These are phyloP conservation scores for Sistotremastrum niveocremeum DNA, from an alignment of 768 basidiomycete species.

Conservation along the genomic window DNA sequence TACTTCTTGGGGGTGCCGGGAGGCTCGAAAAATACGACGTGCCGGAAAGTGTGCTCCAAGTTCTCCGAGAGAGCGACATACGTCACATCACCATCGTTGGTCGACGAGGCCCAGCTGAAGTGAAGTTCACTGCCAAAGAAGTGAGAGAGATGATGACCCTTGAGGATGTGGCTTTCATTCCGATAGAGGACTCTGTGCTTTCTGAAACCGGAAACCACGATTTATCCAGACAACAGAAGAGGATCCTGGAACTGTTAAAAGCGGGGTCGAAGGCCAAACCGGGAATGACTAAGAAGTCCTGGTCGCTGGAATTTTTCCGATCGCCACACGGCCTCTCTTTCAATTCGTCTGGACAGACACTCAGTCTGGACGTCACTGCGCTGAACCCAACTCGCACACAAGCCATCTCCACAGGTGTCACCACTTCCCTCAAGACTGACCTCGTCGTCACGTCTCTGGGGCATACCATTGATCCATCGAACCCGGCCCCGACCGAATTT, in stretches of 20 bases:
- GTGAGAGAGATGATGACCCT: slow-evolving; percentile 67
- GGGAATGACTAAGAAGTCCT: slow-evolving; percentile 47
- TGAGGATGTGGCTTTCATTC: slow-evolving; percentile 53
- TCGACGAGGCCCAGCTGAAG: slow-evolving; percentile 77
- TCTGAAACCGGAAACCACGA: slow-evolving; percentile 18
- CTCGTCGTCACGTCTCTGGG: slow-evolving; percentile 83
- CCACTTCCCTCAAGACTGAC: slow-evolving; percentile 43
- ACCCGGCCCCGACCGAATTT: slow-evolving; percentile 26
- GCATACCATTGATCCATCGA: slow-evolving; percentile 55
- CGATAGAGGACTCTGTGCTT: slow-evolving; percentile 37
- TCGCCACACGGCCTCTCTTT: slow-evolving; percentile 40
- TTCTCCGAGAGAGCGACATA: slow-evolving; percentile 48
- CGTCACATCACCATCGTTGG: slow-evolving; percentile 73
- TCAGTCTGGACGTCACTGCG: slow-evolving; percentile 48
- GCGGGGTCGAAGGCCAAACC: slow-evolving; percentile 43
- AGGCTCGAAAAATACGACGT: slow-evolving; percentile 63
- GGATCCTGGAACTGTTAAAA: slow-evolving; percentile 49
- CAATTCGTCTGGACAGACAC: slow-evolving; percentile 17
- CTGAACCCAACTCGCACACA: slow-evolving; percentile 35
- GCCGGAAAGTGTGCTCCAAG: slow-evolving; percentile 56
- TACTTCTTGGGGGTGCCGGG: slow-evolving; percentile 62
- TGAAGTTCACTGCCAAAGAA: slow-evolving; percentile 87
- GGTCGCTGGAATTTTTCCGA: slow-evolving; percentile 74
- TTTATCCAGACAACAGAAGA: slow-evolving; percentile 50
- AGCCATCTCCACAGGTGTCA: slow-evolving; percentile 42